phyloP scores from a whole-genome alignment of 139 green algal species.

The Asterochloris sp. region DNA sequence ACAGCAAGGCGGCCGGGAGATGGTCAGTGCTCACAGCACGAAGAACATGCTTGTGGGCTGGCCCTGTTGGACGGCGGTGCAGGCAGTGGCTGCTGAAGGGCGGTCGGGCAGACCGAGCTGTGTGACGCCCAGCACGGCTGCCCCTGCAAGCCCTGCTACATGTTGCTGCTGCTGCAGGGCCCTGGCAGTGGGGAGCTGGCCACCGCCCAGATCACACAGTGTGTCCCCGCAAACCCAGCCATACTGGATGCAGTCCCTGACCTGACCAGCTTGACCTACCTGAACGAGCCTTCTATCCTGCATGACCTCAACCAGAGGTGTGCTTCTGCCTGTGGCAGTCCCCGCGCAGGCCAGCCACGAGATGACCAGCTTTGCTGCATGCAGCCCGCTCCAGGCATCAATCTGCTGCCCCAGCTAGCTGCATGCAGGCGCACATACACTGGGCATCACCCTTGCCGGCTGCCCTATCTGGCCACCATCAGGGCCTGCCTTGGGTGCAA shows the following conservation, averaged over 20 bases:
- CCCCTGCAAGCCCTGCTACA: background rate
- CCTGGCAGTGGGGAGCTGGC: slow-evolving; percentile 1
- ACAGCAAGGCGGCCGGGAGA: too few relatives aligned
- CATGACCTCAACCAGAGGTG: slow-evolving; percentile 55
- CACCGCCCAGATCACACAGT: slow-evolving; percentile 12
- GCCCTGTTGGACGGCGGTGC: too few relatives aligned
- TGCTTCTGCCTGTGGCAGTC: background rate
- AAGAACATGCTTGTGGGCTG: too few relatives aligned
- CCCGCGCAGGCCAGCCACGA: background rate
- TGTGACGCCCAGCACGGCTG: background rate
- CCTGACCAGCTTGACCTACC: slow-evolving; percentile 77
- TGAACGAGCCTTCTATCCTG: slow-evolving; percentile 89
- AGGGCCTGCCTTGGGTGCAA: too few relatives aligned
- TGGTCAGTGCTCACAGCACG: too few relatives aligned
- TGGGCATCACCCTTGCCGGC: too few relatives aligned
- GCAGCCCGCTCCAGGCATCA: background rate
- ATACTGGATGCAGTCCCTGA: slow-evolving; percentile 58
- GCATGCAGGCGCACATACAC: too few relatives aligned
- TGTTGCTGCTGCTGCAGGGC: background rate
- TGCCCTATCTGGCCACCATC: too few relatives aligned
- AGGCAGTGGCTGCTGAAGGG: too few relatives aligned
- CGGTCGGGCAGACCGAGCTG: background rate
- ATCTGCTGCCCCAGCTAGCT: too few relatives aligned
- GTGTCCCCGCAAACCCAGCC: slow-evolving; percentile 37
- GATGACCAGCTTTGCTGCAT: background rate